Base-by-base conservation (phyloP, 495 filamentous ascomycete genomes). In the Neurospora intermedia region DNA sequence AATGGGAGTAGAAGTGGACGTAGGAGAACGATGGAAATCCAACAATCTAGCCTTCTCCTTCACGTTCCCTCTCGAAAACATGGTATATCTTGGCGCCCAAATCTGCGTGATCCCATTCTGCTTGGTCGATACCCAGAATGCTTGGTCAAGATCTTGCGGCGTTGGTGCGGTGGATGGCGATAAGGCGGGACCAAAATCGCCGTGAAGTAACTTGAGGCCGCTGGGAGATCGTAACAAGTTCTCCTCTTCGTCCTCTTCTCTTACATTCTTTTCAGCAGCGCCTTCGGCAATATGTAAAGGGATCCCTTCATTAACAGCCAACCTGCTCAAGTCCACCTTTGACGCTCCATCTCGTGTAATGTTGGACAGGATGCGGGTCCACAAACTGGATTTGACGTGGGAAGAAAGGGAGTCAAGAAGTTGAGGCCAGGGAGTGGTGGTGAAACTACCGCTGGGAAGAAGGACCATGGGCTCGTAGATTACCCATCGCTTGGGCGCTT, bases 51-150 rank as follows among this genome's bases (percentile, higher is more conserved):
- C 88, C 77, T 98, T 98, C 81, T 98, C 94, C n/a, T 87, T 90
- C 69, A 97, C 82, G 77, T 97, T 97, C 10, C 94, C 94, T 2
- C 93, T 86, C 8, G 88, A 91, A 79, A 98, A 98, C 94, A 98
- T 97, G 16, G 93, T 97, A 82, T 93, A 92, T 0, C 88, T 81
- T 16, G 94, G 94, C 5, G 93, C 90, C 94, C 94, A 98, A 40
- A 85, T 90, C 81, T 98, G 94, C n/a, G 81, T 78, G 70, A 98
- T 91, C 10, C 89, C 89, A 78, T 95, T 92, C 78, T 97, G 94
- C 35, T 83, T 87, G 7, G 89, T 86, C 0, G 87, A 87, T 5
- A 89, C 89, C 93, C 94, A 98, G 75, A 96, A 90, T 0, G 92
- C 91, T 16, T 77, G 59, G 15, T 81, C 73, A 69, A 93, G 89